These are phyloP conservation scores for Erucastrum elatum DNA, from an alignment of 345 rosid species.

Conservation along the genomic window DNA sequence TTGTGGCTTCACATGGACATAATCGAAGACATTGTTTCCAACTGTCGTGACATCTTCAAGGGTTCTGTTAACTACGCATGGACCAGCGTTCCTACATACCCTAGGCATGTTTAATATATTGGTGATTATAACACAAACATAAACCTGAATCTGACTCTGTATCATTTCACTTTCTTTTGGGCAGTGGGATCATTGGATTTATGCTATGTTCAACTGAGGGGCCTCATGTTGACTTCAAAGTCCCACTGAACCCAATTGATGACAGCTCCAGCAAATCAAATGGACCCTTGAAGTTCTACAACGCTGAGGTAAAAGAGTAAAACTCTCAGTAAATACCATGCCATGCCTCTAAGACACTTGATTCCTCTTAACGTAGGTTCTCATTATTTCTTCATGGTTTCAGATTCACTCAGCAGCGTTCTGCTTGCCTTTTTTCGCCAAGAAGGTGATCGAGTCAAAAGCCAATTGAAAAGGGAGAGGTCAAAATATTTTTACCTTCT, in stretches of 20 bases:
- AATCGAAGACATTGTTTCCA: constrained; percentile 80
- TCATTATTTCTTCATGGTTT: neutral
- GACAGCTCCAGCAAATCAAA: constrained; percentile 42
- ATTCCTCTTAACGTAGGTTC: neutral
- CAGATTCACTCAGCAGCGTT: constrained; percentile 95
- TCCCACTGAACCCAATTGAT: constrained; percentile 67
- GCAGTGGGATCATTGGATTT: constrained; percentile 94
- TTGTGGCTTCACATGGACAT: constrained; percentile 99
- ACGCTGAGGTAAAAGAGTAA: constrained; percentile 52
- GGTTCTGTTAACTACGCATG: constrained; percentile 97
- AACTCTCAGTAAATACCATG: neutral
- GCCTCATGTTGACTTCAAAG: constrained; percentile 81
- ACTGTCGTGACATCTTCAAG: constrained; percentile 85
- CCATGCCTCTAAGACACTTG: neutral
- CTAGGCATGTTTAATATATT: constrained; percentile 47
- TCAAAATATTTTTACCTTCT: too few relatives aligned
- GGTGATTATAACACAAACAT: neutral
- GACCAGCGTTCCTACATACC: constrained; percentile 98
- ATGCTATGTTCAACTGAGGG: constrained; percentile 98
- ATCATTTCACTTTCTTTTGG: constrained; percentile 1
- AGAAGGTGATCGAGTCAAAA: constrained; percentile 73
- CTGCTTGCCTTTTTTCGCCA: constrained; percentile 89
- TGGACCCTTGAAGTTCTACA: constrained; percentile 75
- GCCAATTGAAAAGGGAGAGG: constrained; percentile 28
- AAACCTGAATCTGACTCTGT: neutral